phyloP scores from a whole-genome alignment of 2,329 filamentous ascomycete species.

The Scopulariopsis brevicaulis region DNA sequence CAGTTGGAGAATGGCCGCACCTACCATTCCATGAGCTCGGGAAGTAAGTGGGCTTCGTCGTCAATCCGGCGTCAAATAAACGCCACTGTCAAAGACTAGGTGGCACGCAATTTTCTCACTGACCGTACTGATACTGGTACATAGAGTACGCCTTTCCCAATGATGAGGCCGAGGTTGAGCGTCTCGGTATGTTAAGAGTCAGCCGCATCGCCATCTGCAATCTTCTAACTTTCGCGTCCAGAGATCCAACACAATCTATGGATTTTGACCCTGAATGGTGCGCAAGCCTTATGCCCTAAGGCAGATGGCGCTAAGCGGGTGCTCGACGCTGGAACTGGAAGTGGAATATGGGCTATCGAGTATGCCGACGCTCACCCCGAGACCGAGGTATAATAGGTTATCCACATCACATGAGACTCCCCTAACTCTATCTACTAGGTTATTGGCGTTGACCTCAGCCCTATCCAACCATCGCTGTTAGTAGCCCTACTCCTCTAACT shows the following conservation, averaged over 20 bases:
- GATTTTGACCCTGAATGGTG: too few relatives aligned
- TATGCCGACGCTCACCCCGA: too few relatives aligned
- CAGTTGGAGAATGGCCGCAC: neutral
- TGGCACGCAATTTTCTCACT: too few relatives aligned
- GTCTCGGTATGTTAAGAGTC: neutral
- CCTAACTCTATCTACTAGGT: conserved; percentile 10
- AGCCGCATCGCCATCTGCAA: neutral
- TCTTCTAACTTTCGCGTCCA: too few relatives aligned
- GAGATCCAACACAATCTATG: too few relatives aligned
- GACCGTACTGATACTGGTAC: neutral
- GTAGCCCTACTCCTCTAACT: conserved; percentile 14
- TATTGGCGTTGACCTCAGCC: too few relatives aligned
- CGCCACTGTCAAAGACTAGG: too few relatives aligned
- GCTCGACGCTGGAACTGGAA: too few relatives aligned
- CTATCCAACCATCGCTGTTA: neutral
- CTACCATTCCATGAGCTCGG: neutral
- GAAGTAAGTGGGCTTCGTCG: neutral
- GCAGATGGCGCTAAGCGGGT: too few relatives aligned
- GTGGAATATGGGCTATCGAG: too few relatives aligned
- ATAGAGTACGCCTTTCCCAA: conserved; percentile 4
- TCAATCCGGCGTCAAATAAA: too few relatives aligned
- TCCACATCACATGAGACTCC: neutral
- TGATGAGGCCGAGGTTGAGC: neutral
- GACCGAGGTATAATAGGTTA: neutral
- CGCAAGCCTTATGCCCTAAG: too few relatives aligned